Base-by-base conservation (phyloP, 164 flowering plant species). In the Annona squamosa region DNA sequence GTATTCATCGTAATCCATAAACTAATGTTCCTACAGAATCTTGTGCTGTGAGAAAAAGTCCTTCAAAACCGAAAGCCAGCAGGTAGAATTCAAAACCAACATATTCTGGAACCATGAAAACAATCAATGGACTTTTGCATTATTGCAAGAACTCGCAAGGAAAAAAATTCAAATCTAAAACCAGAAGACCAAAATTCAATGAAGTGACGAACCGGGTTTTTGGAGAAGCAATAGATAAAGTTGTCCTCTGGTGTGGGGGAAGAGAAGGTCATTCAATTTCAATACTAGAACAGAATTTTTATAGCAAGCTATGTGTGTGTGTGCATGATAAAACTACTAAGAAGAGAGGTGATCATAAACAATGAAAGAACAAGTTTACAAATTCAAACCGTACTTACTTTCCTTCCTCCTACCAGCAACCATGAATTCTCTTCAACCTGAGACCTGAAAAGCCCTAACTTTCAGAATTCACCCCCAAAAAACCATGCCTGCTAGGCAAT, bases 1-100 rank as follows among this genome's bases (percentile, higher is more conserved):
- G 37, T 3, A 45, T 26, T 68, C 61, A 46, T 62, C 59, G 37
- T 2, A 46, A 59, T 61, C 67, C 66, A 37, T 41, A 48, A 71
- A 71, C n/a, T 52, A 46, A 71, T 59, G 59, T 56, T 48, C 71
- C 4, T 3, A 46, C n/a, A 57, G 10, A 48, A 63, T 56, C 46
- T 26, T 26, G 37, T n/a, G 26, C 57, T 5, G 57, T 5, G 44
- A 71, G 47, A 61, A 69, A 76, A 66, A 43, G 41, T 3, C 69
- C 37, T 63, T 18, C 42, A 63, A 62, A 59, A 17, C 73, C 75
- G 57, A 78, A 73, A 68, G 48, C 46, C 6, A 12, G 48, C n/a
- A 37, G n/a, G 65, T 46, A 48, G 42, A 71, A n/a, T 46, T 13
- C 69, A 76, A 72, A 67, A 57, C 17, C 46, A 57, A 52, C 59